A percentile compares a stretch with the other conserved stretches of the same genome.
Conservation (phyloP, 768 basidiomycete genomes). For the Boletus edulis region DNA sequence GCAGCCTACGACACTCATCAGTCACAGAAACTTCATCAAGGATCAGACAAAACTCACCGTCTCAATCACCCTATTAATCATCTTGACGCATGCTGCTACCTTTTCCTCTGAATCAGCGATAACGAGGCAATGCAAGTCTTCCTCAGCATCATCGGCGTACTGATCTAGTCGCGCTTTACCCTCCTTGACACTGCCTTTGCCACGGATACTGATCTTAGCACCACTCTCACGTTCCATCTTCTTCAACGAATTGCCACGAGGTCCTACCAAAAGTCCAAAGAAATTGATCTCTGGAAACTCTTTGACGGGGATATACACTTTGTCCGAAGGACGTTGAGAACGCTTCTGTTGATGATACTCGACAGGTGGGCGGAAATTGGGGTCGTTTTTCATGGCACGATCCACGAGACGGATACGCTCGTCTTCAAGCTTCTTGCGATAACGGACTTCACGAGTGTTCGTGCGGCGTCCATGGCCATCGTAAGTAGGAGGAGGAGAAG, state of each 20-base stretch:
- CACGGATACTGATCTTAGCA: slow-evolving; percentile 97
- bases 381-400: slow-evolving; percentile 95
- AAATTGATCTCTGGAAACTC: slow-evolving; percentile 99
- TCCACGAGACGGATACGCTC: slow-evolving; percentile 93
- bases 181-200: slow-evolving; percentile 98
- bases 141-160: slow-evolving; percentile 95
- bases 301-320: slow-evolving; percentile 99
- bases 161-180: slow-evolving; percentile 96
- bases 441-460: slow-evolving; percentile 97
- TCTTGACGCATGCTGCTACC: slow-evolving; percentile 83
- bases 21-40: not conserved
- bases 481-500: slow-evolving; percentile 96
- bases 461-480: slow-evolving; percentile 97
- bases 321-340: slow-evolving; percentile 90
- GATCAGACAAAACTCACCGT: slow-evolving; percentile 57
- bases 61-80: slow-evolving; percentile 98
- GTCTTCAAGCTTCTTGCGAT: slow-evolving; percentile 92
- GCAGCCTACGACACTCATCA: slow-evolving; percentile 65
- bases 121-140: slow-evolving; percentile 97
- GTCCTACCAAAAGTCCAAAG: slow-evolving; percentile 96
- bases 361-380: slow-evolving; percentile 95
- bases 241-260: slow-evolving; percentile 98
- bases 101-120: slow-evolving; percentile 91
- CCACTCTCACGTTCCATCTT: slow-evolving; percentile 99
- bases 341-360: slow-evolving; percentile 96